phyloP scores from a whole-genome alignment of 106 monocot species.

The Gastrodia elata region DNA sequence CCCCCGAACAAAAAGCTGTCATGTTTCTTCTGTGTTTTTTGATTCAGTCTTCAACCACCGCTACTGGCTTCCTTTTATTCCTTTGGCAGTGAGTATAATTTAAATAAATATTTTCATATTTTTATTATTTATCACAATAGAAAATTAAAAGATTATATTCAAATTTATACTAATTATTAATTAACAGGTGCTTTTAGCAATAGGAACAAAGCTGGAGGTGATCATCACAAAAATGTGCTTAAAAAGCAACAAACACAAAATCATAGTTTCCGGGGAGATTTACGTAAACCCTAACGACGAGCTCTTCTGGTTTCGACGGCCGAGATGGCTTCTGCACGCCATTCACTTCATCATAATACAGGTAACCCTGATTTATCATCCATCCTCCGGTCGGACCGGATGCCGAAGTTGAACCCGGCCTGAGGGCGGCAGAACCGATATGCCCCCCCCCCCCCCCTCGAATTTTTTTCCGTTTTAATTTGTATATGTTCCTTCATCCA shows the following conservation, averaged over 20 bases:
- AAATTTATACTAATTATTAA: no score
- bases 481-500: constrained; percentile 12
- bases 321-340: constrained; percentile 23
- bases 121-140: neutral
- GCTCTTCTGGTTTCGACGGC: constrained; percentile 36
- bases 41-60: constrained; percentile 32
- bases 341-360: constrained; percentile 43
- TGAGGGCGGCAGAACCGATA: no score
- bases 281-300: constrained; percentile 25
- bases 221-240: constrained; percentile 33
- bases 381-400: no score
- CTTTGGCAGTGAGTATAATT: constrained; percentile 25
- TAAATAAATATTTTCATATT: neutral
- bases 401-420: no score
- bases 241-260: constrained; percentile 13
- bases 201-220: constrained; percentile 41
- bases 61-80: constrained; percentile 41
- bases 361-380: no score
- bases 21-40: constrained; percentile 5
- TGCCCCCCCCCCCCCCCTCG: no score
- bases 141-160: neutral
- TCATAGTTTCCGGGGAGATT: constrained; percentile 18
- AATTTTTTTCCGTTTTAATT: no score
- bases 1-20: no score
- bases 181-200: constrained; percentile 39